Evolutionary conservation across 2,329 filamentous ascomycete species (phyloP).

Genomic region (Scopulariopsis brevicaulis): DNA sequence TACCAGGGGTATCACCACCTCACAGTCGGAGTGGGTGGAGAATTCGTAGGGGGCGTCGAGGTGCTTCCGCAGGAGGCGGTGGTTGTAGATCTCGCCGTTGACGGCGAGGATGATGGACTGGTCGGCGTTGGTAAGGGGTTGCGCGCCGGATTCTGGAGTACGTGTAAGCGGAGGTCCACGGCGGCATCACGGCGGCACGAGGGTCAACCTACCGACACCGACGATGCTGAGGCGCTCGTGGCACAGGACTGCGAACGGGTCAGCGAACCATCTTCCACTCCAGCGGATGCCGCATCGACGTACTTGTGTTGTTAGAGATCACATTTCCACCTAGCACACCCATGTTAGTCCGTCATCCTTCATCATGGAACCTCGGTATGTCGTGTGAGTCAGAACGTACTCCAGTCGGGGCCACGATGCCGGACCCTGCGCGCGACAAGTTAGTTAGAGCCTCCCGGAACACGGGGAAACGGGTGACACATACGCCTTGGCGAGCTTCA

Average conservation of each 20-base stretch:
- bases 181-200: constrained; percentile 5
- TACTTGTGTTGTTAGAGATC: constrained; percentile 85
- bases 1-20: constrained; percentile 96
- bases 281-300: constrained; percentile 15
- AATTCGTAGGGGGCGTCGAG: constrained; percentile 82
- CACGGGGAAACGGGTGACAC: constrained; percentile 22
- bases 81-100: constrained; percentile 99
- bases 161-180: constrained; percentile 8
- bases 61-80: constrained; percentile 82
- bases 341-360: constrained; percentile 7
- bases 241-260: constrained; percentile 57
- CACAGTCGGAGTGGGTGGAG: constrained; percentile 97
- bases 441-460: neutral
- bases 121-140: constrained; percentile 89
- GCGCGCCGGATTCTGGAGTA: constrained; percentile 72
- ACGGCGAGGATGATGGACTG: constrained; percentile 82
- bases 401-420: constrained; percentile 97
- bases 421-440: constrained; percentile 52
- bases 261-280: neutral
- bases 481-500: constrained; percentile 90
- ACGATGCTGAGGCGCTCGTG: constrained; percentile 98
- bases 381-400: constrained; percentile 42
- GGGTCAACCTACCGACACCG: constrained; percentile 63
- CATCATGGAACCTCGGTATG: constrained; percentile 3
- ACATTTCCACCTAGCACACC: constrained; percentile 65